Evolutionary conservation across 2,329 filamentous ascomycete genomes (phyloP).

Genomic region (Penicillium sp.): DNA sequence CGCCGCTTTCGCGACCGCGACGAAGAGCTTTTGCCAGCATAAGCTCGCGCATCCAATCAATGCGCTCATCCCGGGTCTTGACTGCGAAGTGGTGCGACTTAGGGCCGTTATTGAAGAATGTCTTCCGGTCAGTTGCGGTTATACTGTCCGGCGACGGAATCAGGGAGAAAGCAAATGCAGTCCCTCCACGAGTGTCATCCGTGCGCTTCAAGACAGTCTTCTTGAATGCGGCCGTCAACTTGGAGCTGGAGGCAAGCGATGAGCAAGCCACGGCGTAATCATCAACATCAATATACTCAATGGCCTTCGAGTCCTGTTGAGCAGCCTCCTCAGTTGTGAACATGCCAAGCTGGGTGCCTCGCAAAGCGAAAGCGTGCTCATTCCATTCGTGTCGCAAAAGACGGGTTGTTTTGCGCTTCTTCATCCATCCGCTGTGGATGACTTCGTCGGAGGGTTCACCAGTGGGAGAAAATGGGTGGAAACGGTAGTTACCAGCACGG

Average conservation of each 20-base stretch:
- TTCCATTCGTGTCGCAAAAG: slow-evolving; percentile 92
- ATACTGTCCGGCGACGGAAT: too few species aligned
- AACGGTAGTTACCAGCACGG: slow-evolving; percentile 18
- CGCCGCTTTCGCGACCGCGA: slow-evolving; percentile 32
- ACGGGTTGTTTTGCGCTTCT: slow-evolving; percentile 82
- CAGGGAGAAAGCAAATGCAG: slow-evolving; percentile 45
- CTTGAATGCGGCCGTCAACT: slow-evolving; percentile 84
- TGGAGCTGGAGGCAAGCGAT: slow-evolving; percentile 70
- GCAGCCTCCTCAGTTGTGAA: slow-evolving; percentile 26
- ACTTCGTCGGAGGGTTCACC: slow-evolving; percentile 44
- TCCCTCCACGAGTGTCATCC: slow-evolving; percentile 27
- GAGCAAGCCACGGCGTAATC: slow-evolving; percentile 58
- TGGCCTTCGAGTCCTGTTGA: slow-evolving; percentile 19
- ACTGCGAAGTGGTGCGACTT: slow-evolving; percentile 97
- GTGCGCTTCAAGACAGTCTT: slow-evolving; percentile 52
- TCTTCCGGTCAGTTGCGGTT: too few species aligned
- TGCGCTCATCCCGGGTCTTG: slow-evolving; percentile 80
- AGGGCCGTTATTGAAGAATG: slow-evolving; percentile 52
- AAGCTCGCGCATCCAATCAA: slow-evolving; percentile 72
- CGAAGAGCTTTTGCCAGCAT: slow-evolving; percentile 48
- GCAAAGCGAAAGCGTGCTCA: slow-evolving; percentile 83
- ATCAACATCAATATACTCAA: slow-evolving; percentile 31
- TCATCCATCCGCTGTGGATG: slow-evolving; percentile 83
- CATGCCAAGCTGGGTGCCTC: slow-evolving; percentile 63
- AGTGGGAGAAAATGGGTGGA: slow-evolving; percentile 9